Conservation (phyloP, 257 asterid genomes). For the Vinca minor region DNA sequence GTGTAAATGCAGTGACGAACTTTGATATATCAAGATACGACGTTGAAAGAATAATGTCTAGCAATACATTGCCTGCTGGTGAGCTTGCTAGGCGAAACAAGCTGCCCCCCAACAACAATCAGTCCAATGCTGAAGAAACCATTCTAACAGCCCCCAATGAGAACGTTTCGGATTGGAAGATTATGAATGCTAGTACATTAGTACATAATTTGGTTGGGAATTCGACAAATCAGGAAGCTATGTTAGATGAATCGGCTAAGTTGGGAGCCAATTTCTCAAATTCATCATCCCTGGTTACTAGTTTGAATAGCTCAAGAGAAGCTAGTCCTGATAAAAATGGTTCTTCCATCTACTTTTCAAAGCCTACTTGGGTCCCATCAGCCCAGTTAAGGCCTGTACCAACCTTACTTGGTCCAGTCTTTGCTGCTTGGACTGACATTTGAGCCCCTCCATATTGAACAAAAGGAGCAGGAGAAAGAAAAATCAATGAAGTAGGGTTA, state of each 20-base stretch:
- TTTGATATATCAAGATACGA: slow-evolving; percentile 39
- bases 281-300: slow-evolving; percentile 52
- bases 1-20: slow-evolving; percentile 40
- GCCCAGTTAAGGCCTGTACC: no score
- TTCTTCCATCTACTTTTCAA: no score
- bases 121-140: slow-evolving; percentile 3
- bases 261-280: slow-evolving; percentile 39
- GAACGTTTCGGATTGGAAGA: slow-evolving; percentile 26
- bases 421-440: slow-evolving; percentile 59
- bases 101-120: no score
- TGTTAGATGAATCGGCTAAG: slow-evolving; percentile 21
- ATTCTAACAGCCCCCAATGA: slow-evolving; percentile 12
- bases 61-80: slow-evolving; percentile 32
- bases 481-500: neutral
- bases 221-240: slow-evolving; percentile 3
- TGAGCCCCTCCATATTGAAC: no score
- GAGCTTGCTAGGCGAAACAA: slow-evolving; percentile 38
- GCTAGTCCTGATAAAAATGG: slow-evolving; percentile 63
- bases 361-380: no score
- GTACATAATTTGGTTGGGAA: slow-evolving; percentile 39
- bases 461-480: slow-evolving; percentile 19
- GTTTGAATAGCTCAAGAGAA: slow-evolving; percentile 59
- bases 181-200: no score
- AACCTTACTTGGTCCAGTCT: slow-evolving; percentile 41
- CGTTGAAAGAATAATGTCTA: slow-evolving; percentile 39